Conservation (phyloP, 2,329 filamentous ascomycete genomes). For the Geosmithia morbida region DNA sequence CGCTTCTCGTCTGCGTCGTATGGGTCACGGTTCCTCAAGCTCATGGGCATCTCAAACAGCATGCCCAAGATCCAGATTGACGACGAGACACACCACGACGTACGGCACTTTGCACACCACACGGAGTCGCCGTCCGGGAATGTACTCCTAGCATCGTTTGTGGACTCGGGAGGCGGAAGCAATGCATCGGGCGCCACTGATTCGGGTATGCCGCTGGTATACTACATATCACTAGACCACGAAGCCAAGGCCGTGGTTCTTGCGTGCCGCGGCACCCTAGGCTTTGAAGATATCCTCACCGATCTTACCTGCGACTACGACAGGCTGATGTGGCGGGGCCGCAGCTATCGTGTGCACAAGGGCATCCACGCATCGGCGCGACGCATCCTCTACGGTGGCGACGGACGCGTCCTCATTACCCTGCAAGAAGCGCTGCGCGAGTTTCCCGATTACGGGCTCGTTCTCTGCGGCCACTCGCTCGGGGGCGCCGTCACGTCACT, state of each 20-base stretch:
- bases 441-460: conserved; percentile 54
- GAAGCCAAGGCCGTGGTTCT: conserved; percentile 58
- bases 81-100: conserved; percentile 41
- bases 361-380: conserved; percentile 59
- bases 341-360: conserved; percentile 56
- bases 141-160: conserved; percentile 54
- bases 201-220: conserved; percentile 54
- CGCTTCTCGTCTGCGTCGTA: conserved; percentile 54
- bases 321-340: conserved; percentile 47
- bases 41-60: conserved; percentile 45
- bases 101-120: conserved; percentile 49
- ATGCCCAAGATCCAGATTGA: conserved; percentile 24
- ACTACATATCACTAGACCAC: conserved; percentile 60
- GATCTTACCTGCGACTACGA: conserved; percentile 66
- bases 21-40: conserved; percentile 45
- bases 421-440: conserved; percentile 51
- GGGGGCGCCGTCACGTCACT: conserved; percentile 57
- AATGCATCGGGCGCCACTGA: conserved; percentile 50
- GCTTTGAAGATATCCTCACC: conserved; percentile 59
- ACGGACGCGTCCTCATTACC: conserved; percentile 51
- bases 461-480: conserved; percentile 55
- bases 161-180: conserved; percentile 53
- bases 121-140: conserved; percentile 42
- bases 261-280: conserved; percentile 57
- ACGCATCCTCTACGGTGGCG: conserved; percentile 51